Evolutionary conservation across 2,329 filamentous ascomycete species (phyloP), one percentile per base, ranked within the genome.

Genomic region (Calonectria leucothoes): DNA sequence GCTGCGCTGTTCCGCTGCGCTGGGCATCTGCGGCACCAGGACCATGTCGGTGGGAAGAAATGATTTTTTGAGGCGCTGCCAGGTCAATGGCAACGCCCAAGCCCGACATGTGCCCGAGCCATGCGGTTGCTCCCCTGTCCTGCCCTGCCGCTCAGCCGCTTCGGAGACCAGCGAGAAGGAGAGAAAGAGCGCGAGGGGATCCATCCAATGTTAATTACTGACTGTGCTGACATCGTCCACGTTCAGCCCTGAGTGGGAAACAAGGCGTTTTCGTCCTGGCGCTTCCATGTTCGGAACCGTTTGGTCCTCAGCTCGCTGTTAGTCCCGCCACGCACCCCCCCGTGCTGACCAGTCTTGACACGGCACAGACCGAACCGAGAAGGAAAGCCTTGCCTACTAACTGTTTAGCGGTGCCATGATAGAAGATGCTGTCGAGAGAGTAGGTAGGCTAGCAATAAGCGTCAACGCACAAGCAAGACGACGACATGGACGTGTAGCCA

Each of bases 221-320:
- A 12, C 37, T 5, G 55, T 15, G 59, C 59, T 63, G 37, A 29
- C 59, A 27, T 45, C n/a, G 25, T 37, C 59, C 59, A 63, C 59
- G 59, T 63, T 63, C 59, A 31, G 57, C 35, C 37, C 35, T 27
- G 14, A n/a, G 57, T 63, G 37, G 57, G 25, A 63, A n/a, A 23
- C 39, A 63, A 63, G 59, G 59, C 59, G 35, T 63, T 63, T 63
- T 63, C 37, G 35, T 45, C 35, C 59, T 63, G 59, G 59, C 59
- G 59, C 39, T 35, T 42, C 59, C 59, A 63, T 23, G 25, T n/a
- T 29, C 15, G 59, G 37, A 63, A 63, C 35, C 59, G 59, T 63
- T 42, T 42, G 59, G 23, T 14, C 25, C 23, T 63, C 59, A 63
- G 59, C 37, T 45, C 59, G 15, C 25, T 31, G 35, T 23, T 31